A percentile compares a stretch with the other conserved stretches of the same genome.
Conservation (phyloP, 2,329 filamentous ascomycete genomes). For the Domatiomyces catenatus region DNA sequence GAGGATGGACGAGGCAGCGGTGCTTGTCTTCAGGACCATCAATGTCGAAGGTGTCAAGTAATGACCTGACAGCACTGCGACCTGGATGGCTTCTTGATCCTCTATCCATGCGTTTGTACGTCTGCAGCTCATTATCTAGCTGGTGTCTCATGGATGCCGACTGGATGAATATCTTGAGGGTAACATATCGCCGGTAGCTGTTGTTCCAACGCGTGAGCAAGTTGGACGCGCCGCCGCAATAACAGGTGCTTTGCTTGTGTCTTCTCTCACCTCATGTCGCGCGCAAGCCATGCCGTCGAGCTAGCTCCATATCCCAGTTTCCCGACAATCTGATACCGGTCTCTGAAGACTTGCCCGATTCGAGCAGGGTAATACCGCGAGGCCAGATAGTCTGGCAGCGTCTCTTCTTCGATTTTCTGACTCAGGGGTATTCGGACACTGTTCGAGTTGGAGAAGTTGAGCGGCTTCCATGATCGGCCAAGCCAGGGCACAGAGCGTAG, state of each 20-base stretch:
- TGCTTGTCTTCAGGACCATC: not conserved
- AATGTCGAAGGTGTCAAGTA: not conserved
- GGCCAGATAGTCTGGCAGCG: not conserved
- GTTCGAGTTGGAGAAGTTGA: not conserved
- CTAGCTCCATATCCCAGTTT: conserved; percentile 25
- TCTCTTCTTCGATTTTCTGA: not conserved
- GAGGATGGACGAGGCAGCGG: not conserved
- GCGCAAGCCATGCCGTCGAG: conserved; percentile 25
- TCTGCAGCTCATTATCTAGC: not conserved
- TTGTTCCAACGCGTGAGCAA: not conserved
- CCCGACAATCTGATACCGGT: conserved; percentile 21
- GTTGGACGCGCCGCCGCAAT: too few relatives aligned
- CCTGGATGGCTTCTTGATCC: not conserved
- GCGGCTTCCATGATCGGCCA: not conserved
- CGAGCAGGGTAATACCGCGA: not conserved
- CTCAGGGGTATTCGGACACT: not conserved
- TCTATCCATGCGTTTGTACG: not conserved
- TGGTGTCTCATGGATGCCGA: not conserved
- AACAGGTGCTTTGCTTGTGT: not conserved
- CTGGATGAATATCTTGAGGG: not conserved
- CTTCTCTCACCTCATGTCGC: conserved; percentile 22
- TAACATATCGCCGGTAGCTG: not conserved
- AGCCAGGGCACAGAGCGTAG: not conserved
- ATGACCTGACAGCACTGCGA: not conserved
- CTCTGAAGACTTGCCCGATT: not conserved